Evolutionary conservation across 2,329 filamentous ascomycete species (phyloP), one percentile per base, ranked within the genome.

Genomic region (Zasmidium citrigriseum): DNA sequence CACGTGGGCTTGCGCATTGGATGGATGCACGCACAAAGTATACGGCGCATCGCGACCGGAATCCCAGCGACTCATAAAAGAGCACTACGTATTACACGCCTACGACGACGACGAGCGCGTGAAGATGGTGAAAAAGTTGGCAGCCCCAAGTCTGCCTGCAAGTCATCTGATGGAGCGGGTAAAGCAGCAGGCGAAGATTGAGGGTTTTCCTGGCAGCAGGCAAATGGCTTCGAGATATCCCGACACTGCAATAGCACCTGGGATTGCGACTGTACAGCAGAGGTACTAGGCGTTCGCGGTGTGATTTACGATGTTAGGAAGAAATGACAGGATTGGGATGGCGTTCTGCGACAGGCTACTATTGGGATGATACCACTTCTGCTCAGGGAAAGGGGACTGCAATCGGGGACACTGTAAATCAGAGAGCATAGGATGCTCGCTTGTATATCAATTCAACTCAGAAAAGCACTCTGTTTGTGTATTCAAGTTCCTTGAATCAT

Each of bases 1-100:
- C 54, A 85, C 85, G 0, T 91, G 88, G 88, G 77, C 76, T 1
- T 91, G 89, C 67, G 81, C 82, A 3, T 80, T 88, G 60, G 83
- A 85, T 11, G 86, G 82, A 22, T 91, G 89, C 67, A 76, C 76
- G 38, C 86, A 86, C 64, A 79, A 86, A 44, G 84, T 90, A 11
- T 86, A 86, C 60, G 81, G 80, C 2, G 85, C 84, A n/a, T 82
- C 85, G 46, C 78, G 82, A 45, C 73, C 80, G 2, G 77, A 80
- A 0, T 83, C 83, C 22, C 81, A 84, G 58, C 74, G 78, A 3
- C 74, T 83, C 10, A 87, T 91, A 47, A 78, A 77, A 18, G 77
- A 82, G 49, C 89, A 91, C 68, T 82, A 87, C 62, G 78, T 78
- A 41, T 77, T 83, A 53, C 88, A 91, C 67, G 82, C 85, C 44